Base-by-base conservation (phyloP, 805 yeast genomes). In the Kodamaea kaohsiungensis region DNA sequence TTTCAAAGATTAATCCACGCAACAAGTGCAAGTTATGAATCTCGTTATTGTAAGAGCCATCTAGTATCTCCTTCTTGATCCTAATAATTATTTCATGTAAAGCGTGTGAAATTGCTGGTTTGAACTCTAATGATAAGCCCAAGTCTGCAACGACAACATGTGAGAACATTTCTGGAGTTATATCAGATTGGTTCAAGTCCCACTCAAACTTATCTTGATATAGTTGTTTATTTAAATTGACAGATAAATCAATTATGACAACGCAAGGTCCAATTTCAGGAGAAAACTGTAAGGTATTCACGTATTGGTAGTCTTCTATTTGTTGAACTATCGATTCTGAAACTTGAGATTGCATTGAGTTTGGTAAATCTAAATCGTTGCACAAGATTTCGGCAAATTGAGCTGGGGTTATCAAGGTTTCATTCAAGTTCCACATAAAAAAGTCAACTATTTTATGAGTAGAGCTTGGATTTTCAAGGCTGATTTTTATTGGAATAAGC, bases 151-250 rank as follows among this genome's bases (percentile, higher is more conserved):
- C 97, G 2, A 93, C 91, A 7, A 81, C 80, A 55, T 78, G 81
- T 0, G 98, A 96, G 75, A 95, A 95, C 51, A 73, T 73, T 66
- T 91, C 97, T 0, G 99, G 98, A 0, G 91, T 82, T 18, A 88
- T 65, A 6, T 74, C 73, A 9, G 69, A 67, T 55, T 75, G 78
- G 35, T 64, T 38, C 65, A 95, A 75, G 65, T 95, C 96, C 98
- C 98, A 93, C 70, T 95, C 98, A 59, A 95, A 87, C 67, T 88
- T 88, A 70, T 95, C 99, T 61, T 91, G 96, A 63, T 86, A 91
- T 43, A 92, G 79, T 61, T 86, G 86, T 65, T 89, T 89, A 59
- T 91, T 91, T 57, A 95, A 73, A 65, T 88, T 90, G 48, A 95
- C 89, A 13, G 93, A 85, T 39, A 95, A 71, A 59, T 91, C 89